These are phyloP conservation scores for Ampelomyces quisqualis DNA, from an alignment of 2,329 filamentous ascomycete species.

Conservation along the genomic window DNA sequence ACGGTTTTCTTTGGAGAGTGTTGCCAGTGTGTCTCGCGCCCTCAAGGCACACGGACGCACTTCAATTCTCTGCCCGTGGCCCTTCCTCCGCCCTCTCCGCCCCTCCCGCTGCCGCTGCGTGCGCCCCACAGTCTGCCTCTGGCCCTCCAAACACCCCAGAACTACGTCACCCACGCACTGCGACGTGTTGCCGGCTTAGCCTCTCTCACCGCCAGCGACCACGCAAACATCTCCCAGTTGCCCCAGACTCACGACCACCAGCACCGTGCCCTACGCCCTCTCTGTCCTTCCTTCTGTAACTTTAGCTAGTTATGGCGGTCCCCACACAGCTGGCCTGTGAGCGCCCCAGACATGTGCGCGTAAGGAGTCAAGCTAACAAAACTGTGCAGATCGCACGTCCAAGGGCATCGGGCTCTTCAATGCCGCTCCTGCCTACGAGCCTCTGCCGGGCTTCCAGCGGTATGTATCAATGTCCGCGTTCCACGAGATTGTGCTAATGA, in stretches of 20 bases:
- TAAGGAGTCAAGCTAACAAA: constrained; percentile 9
- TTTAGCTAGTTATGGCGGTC: constrained; percentile 92
- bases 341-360: constrained; percentile 29
- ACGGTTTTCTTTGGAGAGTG: constrained; percentile 23
- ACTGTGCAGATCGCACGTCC: constrained; percentile 74
- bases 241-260: constrained; percentile 38
- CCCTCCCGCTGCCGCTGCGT: constrained; percentile 34
- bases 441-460: constrained; percentile 74
- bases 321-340: constrained; percentile 89
- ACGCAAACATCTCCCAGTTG: constrained; percentile 19
- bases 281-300: constrained; percentile 61
- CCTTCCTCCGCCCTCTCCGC: constrained; percentile 13
- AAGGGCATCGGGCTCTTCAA: constrained; percentile 95
- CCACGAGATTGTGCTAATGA: constrained; percentile 11
- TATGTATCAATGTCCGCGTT: constrained; percentile 31
- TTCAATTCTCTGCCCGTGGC: constrained; percentile 25
- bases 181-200: constrained; percentile 37
- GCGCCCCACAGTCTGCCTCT: constrained; percentile 34
- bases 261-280: constrained; percentile 30
- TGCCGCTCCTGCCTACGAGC: constrained; percentile 83
- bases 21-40: constrained; percentile 6
- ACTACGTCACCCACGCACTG: constrained; percentile 31
- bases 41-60: constrained; percentile 25
- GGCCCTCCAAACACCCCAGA: constrained; percentile 19
- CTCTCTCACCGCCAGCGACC: constrained; percentile 32